Conservation (phyloP, 2,329 filamentous ascomycete species). For the Penicillium sp. region DNA sequence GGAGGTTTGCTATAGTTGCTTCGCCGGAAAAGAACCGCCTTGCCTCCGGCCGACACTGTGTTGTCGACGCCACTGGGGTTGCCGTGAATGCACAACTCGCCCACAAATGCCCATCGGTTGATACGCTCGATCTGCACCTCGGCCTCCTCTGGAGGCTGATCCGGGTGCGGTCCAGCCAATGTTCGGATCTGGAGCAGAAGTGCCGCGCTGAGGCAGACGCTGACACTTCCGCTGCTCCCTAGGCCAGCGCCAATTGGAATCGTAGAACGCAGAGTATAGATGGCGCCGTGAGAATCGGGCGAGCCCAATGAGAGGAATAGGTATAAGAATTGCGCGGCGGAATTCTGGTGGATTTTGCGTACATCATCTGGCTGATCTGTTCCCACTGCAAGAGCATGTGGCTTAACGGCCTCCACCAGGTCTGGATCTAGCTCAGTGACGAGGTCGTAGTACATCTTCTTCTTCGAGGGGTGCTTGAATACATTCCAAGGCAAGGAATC, state of each 20-base stretch:
- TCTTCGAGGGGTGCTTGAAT: constrained; percentile 78
- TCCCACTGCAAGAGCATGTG: constrained; percentile 71
- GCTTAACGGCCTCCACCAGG: constrained; percentile 73
- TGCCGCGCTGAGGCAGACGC: constrained; percentile 80
- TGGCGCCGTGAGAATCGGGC: constrained; percentile 70
- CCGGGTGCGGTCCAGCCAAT: constrained; percentile 82
- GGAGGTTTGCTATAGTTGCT: constrained; percentile 74
- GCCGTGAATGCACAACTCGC: constrained; percentile 94
- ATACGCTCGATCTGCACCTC: constrained; percentile 88
- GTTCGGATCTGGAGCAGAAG: constrained; percentile 84
- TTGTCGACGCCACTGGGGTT: constrained; percentile 97
- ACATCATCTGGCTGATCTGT: constrained; percentile 61
- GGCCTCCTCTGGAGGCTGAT: constrained; percentile 85
- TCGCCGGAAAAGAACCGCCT: constrained; percentile 87
- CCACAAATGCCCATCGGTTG: constrained; percentile 96
- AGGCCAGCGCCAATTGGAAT: constrained; percentile 89
- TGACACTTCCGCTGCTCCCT: constrained; percentile 90
- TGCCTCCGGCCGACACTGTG: constrained; percentile 88
- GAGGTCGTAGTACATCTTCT: constrained; percentile 91
- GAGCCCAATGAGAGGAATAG: constrained; percentile 84
- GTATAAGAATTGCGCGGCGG: constrained; percentile 85
- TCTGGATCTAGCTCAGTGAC: constrained; percentile 81
- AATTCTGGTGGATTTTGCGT: constrained; percentile 78
- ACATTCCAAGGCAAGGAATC: constrained; percentile 81
- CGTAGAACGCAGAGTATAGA: constrained; percentile 88